Evolutionary conservation across 129 eudicot genomes (phyloP).

Genomic region (Silybum marianum): DNA sequence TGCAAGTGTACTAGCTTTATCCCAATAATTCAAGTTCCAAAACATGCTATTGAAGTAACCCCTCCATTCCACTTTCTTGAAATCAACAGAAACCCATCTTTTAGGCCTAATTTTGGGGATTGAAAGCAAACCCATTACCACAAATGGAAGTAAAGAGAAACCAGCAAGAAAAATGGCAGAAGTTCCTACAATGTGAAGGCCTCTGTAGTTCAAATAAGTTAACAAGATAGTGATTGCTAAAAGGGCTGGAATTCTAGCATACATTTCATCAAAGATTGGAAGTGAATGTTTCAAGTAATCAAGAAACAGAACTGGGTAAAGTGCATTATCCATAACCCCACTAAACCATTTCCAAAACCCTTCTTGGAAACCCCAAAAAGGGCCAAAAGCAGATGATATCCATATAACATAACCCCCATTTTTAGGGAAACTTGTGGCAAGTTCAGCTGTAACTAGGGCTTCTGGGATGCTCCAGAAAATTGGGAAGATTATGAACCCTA

Average conservation of each 20-base stretch:
- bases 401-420: slow-evolving; percentile 96
- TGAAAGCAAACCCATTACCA: slow-evolving; percentile 68
- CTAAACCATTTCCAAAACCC: slow-evolving; percentile 98
- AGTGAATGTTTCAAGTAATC: slow-evolving; percentile 82
- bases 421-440: slow-evolving; percentile 84
- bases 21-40: slow-evolving; percentile 97
- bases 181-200: slow-evolving; percentile 79
- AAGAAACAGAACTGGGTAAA: slow-evolving; percentile 87
- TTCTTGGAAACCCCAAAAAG: slow-evolving; percentile 95
- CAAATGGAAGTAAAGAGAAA: slow-evolving; percentile 77
- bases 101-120: slow-evolving; percentile 64
- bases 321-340: slow-evolving; percentile 96
- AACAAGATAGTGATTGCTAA: slow-evolving; percentile 65
- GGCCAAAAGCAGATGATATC: slow-evolving; percentile 93
- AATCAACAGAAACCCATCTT: slow-evolving; percentile 64
- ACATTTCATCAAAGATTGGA: slow-evolving; percentile 48
- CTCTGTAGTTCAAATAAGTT: slow-evolving; percentile 83
- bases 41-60: slow-evolving; percentile 85
- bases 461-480: slow-evolving; percentile 94
- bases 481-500: slow-evolving; percentile 83
- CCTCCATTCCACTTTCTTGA: slow-evolving; percentile 72
- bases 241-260: slow-evolving; percentile 72
- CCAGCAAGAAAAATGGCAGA: slow-evolving; percentile 79
- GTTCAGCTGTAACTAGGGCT: slow-evolving; percentile 87
- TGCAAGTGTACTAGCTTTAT: slow-evolving; percentile 85